Conservation (phyloP, 164 flowering plant genomes). For the Buxus sempervirens region DNA sequence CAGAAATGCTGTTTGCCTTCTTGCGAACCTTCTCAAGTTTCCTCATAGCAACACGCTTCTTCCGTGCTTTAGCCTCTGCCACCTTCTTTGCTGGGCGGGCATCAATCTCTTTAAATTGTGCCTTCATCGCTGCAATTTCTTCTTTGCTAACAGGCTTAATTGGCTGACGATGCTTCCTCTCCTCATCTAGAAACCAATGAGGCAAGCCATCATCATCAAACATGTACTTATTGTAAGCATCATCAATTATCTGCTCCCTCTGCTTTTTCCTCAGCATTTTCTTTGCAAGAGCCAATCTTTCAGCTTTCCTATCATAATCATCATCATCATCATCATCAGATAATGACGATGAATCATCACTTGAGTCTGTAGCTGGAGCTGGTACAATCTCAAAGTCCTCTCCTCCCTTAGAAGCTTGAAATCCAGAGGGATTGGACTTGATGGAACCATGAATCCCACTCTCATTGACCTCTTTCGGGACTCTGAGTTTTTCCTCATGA, state of each 20-base stretch:
- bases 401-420: slow-evolving; percentile 27
- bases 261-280: slow-evolving; percentile 85
- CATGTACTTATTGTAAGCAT: slow-evolving; percentile 81
- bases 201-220: slow-evolving; percentile 85
- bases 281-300: slow-evolving; percentile 75
- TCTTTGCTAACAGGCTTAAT: slow-evolving; percentile 83
- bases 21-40: slow-evolving; percentile 76
- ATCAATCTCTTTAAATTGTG: slow-evolving; percentile 83
- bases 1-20: slow-evolving; percentile 83
- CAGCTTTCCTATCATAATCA: slow-evolving; percentile 65
- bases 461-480: slow-evolving; percentile 23
- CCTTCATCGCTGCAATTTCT: slow-evolving; percentile 79
- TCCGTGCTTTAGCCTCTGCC: slow-evolving; percentile 84
- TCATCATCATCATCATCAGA: slow-evolving; percentile 60
- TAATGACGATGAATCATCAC: slow-evolving; percentile 61
- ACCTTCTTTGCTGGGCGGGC: slow-evolving; percentile 95
- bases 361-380: slow-evolving; percentile 71
- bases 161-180: slow-evolving; percentile 58
- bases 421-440: slow-evolving; percentile 10
- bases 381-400: slow-evolving; percentile 88
- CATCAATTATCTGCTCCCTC: slow-evolving; percentile 78
- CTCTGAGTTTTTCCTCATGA: slow-evolving; percentile 18
- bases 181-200: slow-evolving; percentile 84
- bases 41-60: slow-evolving; percentile 76
- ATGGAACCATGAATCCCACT: slow-evolving; percentile 11